These are phyloP conservation scores for Cyclocybe cylindracea DNA, from an alignment of 768 basidiomycete species.

Conservation along the genomic window DNA sequence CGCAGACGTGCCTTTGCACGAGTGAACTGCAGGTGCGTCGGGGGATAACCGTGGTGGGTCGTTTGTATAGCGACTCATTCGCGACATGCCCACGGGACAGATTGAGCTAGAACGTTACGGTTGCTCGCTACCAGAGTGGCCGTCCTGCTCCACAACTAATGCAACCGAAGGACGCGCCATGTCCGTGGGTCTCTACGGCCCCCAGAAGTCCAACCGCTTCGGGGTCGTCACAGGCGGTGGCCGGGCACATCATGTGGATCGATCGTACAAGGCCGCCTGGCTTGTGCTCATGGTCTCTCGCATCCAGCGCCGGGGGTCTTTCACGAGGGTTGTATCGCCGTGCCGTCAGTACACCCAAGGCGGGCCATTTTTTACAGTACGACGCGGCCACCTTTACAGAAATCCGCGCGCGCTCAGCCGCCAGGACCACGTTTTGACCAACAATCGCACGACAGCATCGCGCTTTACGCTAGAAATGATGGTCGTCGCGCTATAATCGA, in stretches of 20 bases:
- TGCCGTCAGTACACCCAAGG: not conserved
- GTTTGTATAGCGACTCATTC: not conserved
- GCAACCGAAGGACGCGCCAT: too few species aligned
- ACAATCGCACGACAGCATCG: not conserved
- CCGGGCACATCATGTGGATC: not conserved
- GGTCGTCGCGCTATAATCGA: not conserved
- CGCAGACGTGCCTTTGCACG: not conserved
- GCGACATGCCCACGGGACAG: not conserved
- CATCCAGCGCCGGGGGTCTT: not conserved
- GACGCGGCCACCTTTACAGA: not conserved
- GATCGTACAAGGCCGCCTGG: too few species aligned
- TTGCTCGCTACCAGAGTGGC: not conserved
- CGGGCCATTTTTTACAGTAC: not conserved
- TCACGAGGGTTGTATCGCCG: not conserved
- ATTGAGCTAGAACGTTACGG: too few species aligned
- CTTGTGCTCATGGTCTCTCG: not conserved
- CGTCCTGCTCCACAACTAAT: not conserved
- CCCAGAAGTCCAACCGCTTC: not conserved
- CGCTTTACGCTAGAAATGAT: not conserved
- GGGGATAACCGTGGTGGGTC: conserved; percentile 2
- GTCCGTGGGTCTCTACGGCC: not conserved
- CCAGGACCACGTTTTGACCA: not conserved
- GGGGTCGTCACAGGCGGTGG: not conserved
- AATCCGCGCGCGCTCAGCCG: not conserved
- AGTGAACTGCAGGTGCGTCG: not conserved